A percentile compares a stretch with the other conserved stretches of the same genome.
phyloP scores from a whole-genome alignment of 202 grass and related monocot genomes.

The Carex sylvatica region DNA sequence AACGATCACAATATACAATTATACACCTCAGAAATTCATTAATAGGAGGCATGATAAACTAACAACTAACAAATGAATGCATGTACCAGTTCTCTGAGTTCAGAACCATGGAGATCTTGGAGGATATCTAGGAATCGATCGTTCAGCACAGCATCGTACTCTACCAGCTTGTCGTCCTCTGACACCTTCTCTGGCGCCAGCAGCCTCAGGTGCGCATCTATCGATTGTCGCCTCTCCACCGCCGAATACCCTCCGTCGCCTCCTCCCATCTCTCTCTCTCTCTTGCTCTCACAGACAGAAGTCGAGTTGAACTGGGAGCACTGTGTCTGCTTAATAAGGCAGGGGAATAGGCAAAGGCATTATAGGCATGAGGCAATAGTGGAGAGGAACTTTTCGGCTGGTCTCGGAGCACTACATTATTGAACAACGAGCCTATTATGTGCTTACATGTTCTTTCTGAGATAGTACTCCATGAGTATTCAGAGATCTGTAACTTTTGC shows the following conservation, averaged over 20 bases:
- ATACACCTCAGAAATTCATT: neutral
- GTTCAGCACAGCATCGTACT: constrained; percentile 71
- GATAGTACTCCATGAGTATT: neutral
- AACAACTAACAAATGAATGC: neutral
- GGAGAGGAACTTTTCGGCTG: neutral
- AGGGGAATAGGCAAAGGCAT: neutral
- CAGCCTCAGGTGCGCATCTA: constrained; percentile 65
- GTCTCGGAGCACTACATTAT: neutral
- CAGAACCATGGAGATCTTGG: constrained; percentile 52
- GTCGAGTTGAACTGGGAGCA: neutral
- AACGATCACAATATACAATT: neutral
- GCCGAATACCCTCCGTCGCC: neutral
- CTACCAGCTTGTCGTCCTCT: constrained; percentile 68
- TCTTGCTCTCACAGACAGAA: neutral
- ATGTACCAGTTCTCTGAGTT: constrained; percentile 53
- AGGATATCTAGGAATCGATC: constrained; percentile 84
- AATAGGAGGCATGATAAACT: neutral
- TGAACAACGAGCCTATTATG: neutral
- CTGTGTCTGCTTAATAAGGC: neutral
- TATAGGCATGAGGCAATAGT: neutral
- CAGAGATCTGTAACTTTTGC: neutral
- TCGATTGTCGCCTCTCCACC: constrained; percentile 49
- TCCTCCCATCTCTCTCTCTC: constrained; percentile 21
- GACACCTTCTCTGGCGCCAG: constrained; percentile 66
- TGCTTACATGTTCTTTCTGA: neutral